phyloP scores from a whole-genome alignment of 768 basidiomycete species.

The Dentipellis fragilis region DNA sequence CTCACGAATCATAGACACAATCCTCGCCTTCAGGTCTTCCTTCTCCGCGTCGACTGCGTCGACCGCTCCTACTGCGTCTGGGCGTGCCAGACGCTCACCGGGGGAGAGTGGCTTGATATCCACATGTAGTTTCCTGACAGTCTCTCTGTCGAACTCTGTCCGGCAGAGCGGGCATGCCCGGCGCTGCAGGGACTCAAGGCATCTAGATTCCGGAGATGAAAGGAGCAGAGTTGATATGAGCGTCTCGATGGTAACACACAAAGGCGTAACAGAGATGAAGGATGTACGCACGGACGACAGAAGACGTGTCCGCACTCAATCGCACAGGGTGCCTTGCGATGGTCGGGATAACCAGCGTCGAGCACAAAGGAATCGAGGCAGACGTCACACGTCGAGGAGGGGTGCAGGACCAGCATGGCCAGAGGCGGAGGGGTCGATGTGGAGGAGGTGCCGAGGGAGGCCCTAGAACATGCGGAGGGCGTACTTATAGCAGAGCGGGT shows the following conservation, averaged over 20 bases:
- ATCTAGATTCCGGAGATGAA: neutral
- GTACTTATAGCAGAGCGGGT: conserved; percentile 10
- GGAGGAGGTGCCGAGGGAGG: conserved; percentile 6
- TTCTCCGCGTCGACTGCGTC: conserved; percentile 1
- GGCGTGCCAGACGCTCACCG: conserved; percentile 1
- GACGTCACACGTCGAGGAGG: conserved; percentile 19
- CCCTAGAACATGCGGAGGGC: conserved; percentile 10
- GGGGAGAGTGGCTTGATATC: conserved; percentile 9
- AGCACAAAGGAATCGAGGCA: conserved; percentile 17
- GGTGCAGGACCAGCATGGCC: conserved; percentile 16
- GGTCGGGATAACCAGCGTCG: conserved; percentile 6
- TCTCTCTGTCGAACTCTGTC: conserved; percentile 7
- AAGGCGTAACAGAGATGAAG: neutral
- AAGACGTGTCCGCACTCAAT: conserved; percentile 20
- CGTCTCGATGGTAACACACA: neutral
- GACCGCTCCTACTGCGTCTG: neutral
- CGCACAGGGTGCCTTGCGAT: conserved; percentile 12
- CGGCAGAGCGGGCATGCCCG: conserved; percentile 13
- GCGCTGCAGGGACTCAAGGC: conserved; percentile 10
- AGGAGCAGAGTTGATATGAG: neutral
- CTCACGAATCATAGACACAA: conserved; percentile 12
- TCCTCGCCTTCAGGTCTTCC: conserved; percentile 8
- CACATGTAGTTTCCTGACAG: conserved; percentile 11
- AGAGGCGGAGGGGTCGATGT: conserved; percentile 4
- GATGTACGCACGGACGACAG: conserved; percentile 10